phyloP scores from a whole-genome alignment of 495 filamentous ascomycete genomes.

The Hypoxylon rickii region DNA sequence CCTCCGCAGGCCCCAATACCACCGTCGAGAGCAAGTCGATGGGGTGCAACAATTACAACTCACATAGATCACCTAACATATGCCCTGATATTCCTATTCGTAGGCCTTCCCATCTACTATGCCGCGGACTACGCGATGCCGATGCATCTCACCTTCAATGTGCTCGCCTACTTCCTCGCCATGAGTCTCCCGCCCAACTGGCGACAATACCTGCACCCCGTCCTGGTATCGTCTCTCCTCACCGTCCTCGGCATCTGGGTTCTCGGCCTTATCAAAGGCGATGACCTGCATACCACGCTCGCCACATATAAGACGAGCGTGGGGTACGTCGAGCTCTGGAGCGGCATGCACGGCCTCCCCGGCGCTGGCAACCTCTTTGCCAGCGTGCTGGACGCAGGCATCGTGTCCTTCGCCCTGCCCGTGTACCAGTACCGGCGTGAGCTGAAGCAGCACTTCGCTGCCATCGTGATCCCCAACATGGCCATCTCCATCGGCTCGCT shows the following conservation, averaged over 20 bases:
- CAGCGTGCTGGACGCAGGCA: conserved; percentile 54
- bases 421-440: conserved; percentile 59
- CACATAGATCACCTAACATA: conserved; percentile 51
- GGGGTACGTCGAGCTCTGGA: conserved; percentile 53
- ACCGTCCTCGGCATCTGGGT: conserved; percentile 53
- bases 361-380: conserved; percentile 58
- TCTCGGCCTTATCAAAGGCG: conserved; percentile 45
- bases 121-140: conserved; percentile 57
- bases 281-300: conserved; percentile 41
- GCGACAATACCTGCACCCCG: conserved; percentile 55
- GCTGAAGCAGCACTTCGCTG: conserved; percentile 51
- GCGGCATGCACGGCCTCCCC: conserved; percentile 33
- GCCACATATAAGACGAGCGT: conserved; percentile 49
- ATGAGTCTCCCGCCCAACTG: conserved; percentile 49
- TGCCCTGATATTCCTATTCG: conserved; percentile 46
- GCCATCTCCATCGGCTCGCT: conserved; percentile 50
- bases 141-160: conserved; percentile 52
- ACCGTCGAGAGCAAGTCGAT: conserved; percentile 48
- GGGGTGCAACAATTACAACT: conserved; percentile 47
- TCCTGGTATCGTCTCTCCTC: conserved; percentile 51
- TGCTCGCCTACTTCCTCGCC: conserved; percentile 54
- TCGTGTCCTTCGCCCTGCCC: conserved; percentile 58
- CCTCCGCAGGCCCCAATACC: conserved; percentile 43
- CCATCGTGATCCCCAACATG: conserved; percentile 55
- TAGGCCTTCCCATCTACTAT: conserved; percentile 57